Conservation (phyloP, 2,329 filamentous ascomycete genomes). For the Biscogniauxia marginata region DNA sequence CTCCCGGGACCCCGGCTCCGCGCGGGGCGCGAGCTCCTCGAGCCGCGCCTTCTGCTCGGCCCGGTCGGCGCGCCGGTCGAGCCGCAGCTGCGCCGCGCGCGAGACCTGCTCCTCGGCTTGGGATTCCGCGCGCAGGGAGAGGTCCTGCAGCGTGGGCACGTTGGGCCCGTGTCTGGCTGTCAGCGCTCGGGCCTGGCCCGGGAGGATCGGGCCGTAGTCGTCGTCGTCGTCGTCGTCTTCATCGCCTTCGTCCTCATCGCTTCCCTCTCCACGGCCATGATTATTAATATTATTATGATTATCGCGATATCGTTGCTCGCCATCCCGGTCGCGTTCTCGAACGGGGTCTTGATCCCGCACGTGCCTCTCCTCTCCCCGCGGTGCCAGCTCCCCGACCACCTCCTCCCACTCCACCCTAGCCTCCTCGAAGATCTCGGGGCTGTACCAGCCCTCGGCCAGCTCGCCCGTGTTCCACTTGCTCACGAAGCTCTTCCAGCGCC, state of each 20-base stretch:
- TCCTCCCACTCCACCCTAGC: constrained; percentile 25
- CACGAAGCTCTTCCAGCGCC: constrained; percentile 92
- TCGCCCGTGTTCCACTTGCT: constrained; percentile 89
- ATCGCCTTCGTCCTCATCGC: constrained; percentile 27
- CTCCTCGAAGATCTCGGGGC: constrained; percentile 64
- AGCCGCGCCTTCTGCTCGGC: constrained; percentile 67
- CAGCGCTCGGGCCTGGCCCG: constrained; percentile 24
- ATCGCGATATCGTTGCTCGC: background rate
- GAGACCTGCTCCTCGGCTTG: constrained; percentile 47
- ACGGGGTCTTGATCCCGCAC: background rate
- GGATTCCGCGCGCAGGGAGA: constrained; percentile 59
- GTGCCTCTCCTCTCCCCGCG: background rate
- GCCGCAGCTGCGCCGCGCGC: constrained; percentile 51
- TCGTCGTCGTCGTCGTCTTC: constrained; percentile 57
- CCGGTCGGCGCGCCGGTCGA: constrained; percentile 63
- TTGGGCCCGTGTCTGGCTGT: constrained; percentile 47
- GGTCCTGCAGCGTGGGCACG: constrained; percentile 72
- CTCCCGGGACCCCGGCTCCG: constrained; percentile 79
- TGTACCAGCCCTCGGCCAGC: constrained; percentile 90
- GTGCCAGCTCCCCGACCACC: background rate
- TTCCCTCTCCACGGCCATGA: background rate
- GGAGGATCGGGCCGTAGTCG: constrained; percentile 51
- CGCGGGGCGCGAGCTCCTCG: constrained; percentile 79
- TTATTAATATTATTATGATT: background rate
- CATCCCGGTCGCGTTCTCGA: background rate